phyloP scores from a whole-genome alignment of 2,329 filamentous ascomycete species.

The Alternaria sp. region DNA sequence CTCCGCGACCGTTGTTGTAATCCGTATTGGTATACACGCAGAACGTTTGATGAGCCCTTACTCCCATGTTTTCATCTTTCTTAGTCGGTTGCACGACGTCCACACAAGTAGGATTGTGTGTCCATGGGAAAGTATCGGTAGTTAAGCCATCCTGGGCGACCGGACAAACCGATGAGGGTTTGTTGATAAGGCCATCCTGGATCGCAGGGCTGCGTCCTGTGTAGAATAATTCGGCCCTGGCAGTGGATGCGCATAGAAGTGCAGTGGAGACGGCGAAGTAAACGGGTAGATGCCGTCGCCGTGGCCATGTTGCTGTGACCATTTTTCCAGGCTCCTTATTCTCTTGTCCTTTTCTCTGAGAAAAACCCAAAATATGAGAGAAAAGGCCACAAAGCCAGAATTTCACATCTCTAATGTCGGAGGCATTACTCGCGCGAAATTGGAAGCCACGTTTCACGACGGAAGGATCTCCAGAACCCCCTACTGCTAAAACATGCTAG shows the following conservation, averaged over 20 bases:
- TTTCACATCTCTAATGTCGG: background rate
- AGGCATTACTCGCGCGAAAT: conserved; percentile 2
- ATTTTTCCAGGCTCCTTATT: conserved; percentile 12
- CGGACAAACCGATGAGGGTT: conserved; percentile 29
- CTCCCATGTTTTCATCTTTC: conserved; percentile 14
- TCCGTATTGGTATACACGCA: conserved; percentile 41
- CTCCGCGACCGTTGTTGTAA: conserved; percentile 40
- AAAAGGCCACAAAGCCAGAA: background rate
- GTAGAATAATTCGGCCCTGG: conserved; percentile 27
- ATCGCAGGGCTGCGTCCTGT: conserved; percentile 31
- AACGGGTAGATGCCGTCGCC: conserved; percentile 3
- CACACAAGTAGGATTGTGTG: conserved; percentile 40
- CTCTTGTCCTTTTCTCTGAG: background rate
- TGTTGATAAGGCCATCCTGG: conserved; percentile 31
- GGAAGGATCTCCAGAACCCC: conserved; percentile 20
- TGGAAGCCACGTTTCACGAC: conserved; percentile 33
- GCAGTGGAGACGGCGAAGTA: conserved; percentile 8
- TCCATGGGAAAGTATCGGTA: conserved; percentile 42
- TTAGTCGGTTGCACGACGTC: conserved; percentile 20
- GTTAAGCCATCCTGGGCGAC: conserved; percentile 36
- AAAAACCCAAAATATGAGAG: background rate
- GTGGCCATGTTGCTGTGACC: conserved; percentile 3
- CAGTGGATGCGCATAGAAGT: conserved; percentile 12
- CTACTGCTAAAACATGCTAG: conserved; percentile 26
- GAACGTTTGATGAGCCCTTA: conserved; percentile 23